A percentile compares a stretch with the other conserved stretches of the same genome.
Conservation (phyloP, 345 rosid genomes). For the Geranium brycei region DNA sequence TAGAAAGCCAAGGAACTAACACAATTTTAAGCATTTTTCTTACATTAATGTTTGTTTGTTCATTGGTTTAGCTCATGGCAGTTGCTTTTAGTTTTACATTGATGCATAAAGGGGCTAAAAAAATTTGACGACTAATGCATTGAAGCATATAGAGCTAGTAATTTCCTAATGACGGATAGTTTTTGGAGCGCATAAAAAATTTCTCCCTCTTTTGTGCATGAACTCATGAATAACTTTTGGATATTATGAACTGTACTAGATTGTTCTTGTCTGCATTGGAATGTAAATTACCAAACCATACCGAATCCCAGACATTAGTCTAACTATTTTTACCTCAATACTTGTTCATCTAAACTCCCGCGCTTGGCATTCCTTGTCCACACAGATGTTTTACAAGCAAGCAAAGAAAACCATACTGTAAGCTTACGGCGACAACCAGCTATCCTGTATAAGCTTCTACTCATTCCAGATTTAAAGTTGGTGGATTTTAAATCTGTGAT, state of each 20-base stretch:
- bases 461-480: not conserved
- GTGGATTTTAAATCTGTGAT: not conserved
- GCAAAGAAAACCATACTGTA: slow-evolving; percentile 89
- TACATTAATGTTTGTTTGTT: too few relatives aligned
- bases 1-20: too few relatives aligned
- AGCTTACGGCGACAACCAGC: slow-evolving; percentile 13
- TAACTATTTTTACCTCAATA: not conserved
- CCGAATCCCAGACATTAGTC: not conserved
- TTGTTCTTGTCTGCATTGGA: not conserved
- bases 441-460: slow-evolving; percentile 1
- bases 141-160: too few relatives aligned
- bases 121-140: too few relatives aligned
- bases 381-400: slow-evolving; percentile 98
- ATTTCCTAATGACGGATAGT: too few relatives aligned
- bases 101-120: too few relatives aligned
- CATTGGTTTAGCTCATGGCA: too few relatives aligned
- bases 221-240: too few relatives aligned
- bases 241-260: too few relatives aligned
- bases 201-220: too few relatives aligned
- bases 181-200: not conserved
- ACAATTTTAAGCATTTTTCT: too few relatives aligned
- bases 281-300: not conserved
- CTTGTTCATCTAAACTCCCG: not conserved
- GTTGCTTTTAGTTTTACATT: too few relatives aligned
- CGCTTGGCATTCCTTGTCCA: not conserved